Percentiles rank a stretch among this genome's conserved stretches.
These are phyloP conservation scores for Neodidymelliopsis sp. DNA, from an alignment of 2,329 filamentous ascomycete genomes.

Conservation along the genomic window DNA sequence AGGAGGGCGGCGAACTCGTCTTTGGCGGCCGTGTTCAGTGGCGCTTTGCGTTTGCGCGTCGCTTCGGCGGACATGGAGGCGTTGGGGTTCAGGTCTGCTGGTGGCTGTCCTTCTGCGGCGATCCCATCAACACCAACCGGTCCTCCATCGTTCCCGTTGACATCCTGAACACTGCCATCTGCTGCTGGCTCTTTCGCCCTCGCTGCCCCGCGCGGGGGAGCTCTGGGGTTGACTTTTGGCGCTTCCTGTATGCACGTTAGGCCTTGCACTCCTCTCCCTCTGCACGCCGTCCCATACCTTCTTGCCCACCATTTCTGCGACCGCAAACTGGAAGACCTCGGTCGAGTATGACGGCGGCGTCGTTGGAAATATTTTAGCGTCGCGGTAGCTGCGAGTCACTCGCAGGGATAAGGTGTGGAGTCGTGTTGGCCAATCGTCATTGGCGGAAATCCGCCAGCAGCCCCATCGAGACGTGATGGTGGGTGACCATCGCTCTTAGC, in stretches of 20 bases:
- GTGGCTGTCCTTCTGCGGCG: constrained; percentile 10
- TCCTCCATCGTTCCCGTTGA: constrained; percentile 7
- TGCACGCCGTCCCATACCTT: constrained; percentile 25
- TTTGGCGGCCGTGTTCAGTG: constrained; percentile 42
- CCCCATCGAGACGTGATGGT: constrained; percentile 18
- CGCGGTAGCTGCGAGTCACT: constrained; percentile 36
- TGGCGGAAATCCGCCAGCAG: constrained; percentile 36
- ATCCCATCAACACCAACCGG: constrained; percentile 6
- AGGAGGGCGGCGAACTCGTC: constrained; percentile 69
- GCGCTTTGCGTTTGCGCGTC: constrained; percentile 38
- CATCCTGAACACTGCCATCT: constrained; percentile 20
- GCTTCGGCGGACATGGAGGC: constrained; percentile 34
- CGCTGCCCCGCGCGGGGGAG: constrained; percentile 43
- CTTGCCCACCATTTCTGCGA: constrained; percentile 42
- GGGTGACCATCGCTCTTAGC: constrained; percentile 24
- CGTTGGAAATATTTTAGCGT: constrained; percentile 40
- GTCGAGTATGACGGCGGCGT: constrained; percentile 21
- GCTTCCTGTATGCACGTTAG: constrained; percentile 34
- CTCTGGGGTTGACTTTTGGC: constrained; percentile 35
- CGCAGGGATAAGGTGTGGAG: constrained; percentile 22
- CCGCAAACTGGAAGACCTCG: constrained; percentile 17
- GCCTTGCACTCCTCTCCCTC: not conserved
- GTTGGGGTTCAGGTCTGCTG: constrained; percentile 26
- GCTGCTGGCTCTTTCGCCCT: constrained; percentile 31
- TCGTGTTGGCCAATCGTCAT: constrained; percentile 30